Conservation (phyloP, 495 filamentous ascomycete genomes). For the Rhypophila decipiens region DNA sequence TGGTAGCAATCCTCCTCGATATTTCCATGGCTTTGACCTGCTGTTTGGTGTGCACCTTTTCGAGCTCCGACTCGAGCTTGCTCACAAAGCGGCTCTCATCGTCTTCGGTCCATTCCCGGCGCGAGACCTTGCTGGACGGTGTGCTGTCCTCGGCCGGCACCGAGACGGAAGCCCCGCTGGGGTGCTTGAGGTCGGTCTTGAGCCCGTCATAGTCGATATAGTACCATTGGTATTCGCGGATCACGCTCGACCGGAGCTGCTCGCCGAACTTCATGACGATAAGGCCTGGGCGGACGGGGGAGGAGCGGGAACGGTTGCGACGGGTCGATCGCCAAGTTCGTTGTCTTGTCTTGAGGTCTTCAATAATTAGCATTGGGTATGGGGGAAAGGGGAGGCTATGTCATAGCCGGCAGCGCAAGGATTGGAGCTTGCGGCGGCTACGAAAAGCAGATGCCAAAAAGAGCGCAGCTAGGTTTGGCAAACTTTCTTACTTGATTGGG, state of each 20-base stretch:
- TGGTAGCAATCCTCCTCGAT: constrained; percentile 74
- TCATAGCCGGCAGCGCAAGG: no score
- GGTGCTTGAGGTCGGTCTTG: constrained; percentile 76
- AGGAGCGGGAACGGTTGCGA: constrained; percentile 13
- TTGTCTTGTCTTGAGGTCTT: constrained; percentile 38
- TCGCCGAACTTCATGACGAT: constrained; percentile 82
- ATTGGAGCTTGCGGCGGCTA: no score
- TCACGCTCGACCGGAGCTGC: constrained; percentile 85
- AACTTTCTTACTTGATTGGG: no score
- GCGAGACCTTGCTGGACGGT: constrained; percentile 18
- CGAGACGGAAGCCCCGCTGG: constrained; percentile 46
- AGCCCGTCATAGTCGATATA: constrained; percentile 97
- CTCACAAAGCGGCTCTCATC: constrained; percentile 86
- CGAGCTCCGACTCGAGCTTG: constrained; percentile 81
- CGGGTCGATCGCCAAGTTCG: constrained; percentile 24
- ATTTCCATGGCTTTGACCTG: constrained; percentile 94
- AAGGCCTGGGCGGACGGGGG: constrained; percentile 31
- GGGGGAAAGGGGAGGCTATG: constrained; percentile 3
- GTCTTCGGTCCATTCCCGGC: constrained; percentile 77
- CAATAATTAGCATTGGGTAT: constrained; percentile 41
- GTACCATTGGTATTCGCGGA: constrained; percentile 92
- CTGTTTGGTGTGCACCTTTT: constrained; percentile 96
- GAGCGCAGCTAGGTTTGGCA: no score
- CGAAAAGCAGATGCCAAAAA: no score
- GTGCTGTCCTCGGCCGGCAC: constrained; percentile 7